Evolutionary conservation across 1,284 basidiomycete species (phyloP), one percentile per base, ranked within the genome.

Genomic region (Ceratobasidium sp.): DNA sequence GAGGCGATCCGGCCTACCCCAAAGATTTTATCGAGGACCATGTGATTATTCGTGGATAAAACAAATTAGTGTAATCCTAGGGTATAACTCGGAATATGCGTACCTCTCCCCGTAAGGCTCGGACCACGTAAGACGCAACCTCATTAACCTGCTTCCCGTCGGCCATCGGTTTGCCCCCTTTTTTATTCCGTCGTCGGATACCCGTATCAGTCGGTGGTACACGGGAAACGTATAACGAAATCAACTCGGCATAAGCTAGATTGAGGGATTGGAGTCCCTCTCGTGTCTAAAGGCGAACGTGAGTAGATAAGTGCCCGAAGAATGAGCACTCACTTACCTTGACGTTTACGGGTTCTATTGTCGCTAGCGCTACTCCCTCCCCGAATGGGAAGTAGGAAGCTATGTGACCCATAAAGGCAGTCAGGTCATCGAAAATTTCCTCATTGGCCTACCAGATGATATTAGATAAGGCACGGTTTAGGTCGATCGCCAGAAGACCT

Each of bases 361-460:
- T 88, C 85, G 46, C 81, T 80, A 72, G 74, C 19, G 74, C 69
- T 27, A 74, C 76, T 70, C 74, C 77, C 21, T 78, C 74, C 27
- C 77, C 81, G 77, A 92, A 93, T 1, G 94, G 93, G 76, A 97
- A 96, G 78, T 94, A 94, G 1, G 86, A 82, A 1, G 85, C 78
- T 83, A 95, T 89, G 74, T 91, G 86, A 8, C 80, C 81, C 0
- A 94, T 78, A 21, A 94, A 77, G n/a, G 78, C 77, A 57, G 79
- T 80, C 29, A 93, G 78, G 68, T 87, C 82, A 7, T 80, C 78
- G 25, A 70, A 72, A 2, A 71, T 73, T 8, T 78, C 41, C 14
- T 59, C 67, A 25, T 33, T 56, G 1, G 42, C 52, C 49, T 52
- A 41, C 27, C 7, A n/a, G 19, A 46, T 16, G 16, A 46, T n/a